Base-by-base conservation (phyloP, 441 rosid species). In the Gossypium laxum region DNA sequence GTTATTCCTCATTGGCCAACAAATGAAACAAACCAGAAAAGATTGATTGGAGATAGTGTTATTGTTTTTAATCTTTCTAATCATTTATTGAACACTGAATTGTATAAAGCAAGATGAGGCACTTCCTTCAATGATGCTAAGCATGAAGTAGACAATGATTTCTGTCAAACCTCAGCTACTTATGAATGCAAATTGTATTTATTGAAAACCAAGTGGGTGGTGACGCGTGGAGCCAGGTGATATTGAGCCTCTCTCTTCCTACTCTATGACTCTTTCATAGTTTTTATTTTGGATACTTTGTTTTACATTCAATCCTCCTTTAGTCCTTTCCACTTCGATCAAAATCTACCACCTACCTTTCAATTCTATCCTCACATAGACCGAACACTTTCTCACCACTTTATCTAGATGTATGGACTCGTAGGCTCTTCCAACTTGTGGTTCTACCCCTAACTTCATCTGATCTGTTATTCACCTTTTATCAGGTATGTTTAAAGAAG, bases 71-170 rank as follows among this genome's bases (percentile, higher is more conserved):
- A 32, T 62, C 21, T 7, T 30, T 15, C 6, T 62, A 62, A 62
- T 62, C 26, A 62, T 62, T 60, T 6, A 5, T 60, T 60, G 19
- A 60, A 30, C 45, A 60, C 38, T 32, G 38, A 32, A 5, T 32
- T 28, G 28, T 26, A 32, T 17, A 58, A 58, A 26, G 38, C 15
- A 5, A 62, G n/a, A 12, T 11, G 50, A 24, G 60, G 12, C 21
- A 47, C n/a, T 66, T 66, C 15, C 57, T 48, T 66, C 43, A 48
- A 66, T 66, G 45, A 66, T 26, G 57, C 54, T 0, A 26, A 66
- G 70, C 70, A 66, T 66, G 70, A 48, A 24, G 43, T 41, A 48
- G 55, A 21, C 24, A 45, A 48, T 24, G 57, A 24, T 47, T 45
- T 24, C 12, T 11, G 43, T 65, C 70, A 48, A 48, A 1, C 5